Base-by-base conservation (phyloP, 2,329 filamentous ascomycete genomes). In the Calonectria hongkongensis region DNA sequence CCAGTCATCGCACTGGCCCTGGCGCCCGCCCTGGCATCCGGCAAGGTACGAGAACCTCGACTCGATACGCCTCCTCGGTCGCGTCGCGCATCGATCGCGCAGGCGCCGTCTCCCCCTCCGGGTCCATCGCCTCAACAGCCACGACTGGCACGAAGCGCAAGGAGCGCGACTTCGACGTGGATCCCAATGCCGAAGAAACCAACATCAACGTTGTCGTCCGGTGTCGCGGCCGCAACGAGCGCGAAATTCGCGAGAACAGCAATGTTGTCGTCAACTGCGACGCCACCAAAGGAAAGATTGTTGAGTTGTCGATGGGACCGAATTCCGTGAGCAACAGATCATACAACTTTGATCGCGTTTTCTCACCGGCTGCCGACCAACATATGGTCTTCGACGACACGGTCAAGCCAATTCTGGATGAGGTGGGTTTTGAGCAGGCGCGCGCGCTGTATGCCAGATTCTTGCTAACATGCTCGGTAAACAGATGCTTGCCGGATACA, bases 201-300 rank as follows among this genome's bases (percentile, higher is more conserved):
- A 99, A 98, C 83, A 99, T 99, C 85, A 97, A 97, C 82, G 97
- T 99, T 58, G 96, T 98, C 41, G 97, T 99, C 71, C 91, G 97
- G 75, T 99, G 96, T 86, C 91, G 97, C 78, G 97, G 96, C 6
- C 93, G 97, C 75, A 98, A 94, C 82, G 94, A 98, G 78, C 93
- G 96, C 77, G 97, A 99, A 86, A 92, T 98, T 66, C 91, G 92
- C 78, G 97, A 99, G 84, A 99, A 98, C 85, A 98, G 95, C 82
- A 94, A 95, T 47, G 95, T 98, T 2, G 96, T 98, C 1, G 92
- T 99, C 12, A 92, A 90, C 28, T 96, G 96, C 4, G 94, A 97
- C 78, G 95, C 95, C n/a, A 92, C 95, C 73, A 96, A 94, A 84
- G 95, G 96, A 54, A 95, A 94, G 80, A 90, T 89, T 47, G 92